Base-by-base conservation (phyloP, 2,329 filamentous ascomycete genomes). In the Lasiodiplodia sp. region DNA sequence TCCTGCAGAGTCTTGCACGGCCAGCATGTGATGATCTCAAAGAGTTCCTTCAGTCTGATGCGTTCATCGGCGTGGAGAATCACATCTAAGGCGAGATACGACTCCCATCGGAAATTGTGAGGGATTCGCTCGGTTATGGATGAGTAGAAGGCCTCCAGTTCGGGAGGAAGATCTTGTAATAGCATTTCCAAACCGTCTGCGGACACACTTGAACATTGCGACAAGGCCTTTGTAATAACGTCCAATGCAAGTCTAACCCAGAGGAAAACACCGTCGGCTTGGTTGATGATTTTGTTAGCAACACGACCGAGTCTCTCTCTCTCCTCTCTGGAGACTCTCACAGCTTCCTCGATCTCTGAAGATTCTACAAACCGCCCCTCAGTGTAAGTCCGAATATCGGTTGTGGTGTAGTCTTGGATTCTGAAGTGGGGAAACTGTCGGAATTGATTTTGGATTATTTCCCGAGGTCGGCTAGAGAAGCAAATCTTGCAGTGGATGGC, bases 381-480 rank as follows among this genome's bases (percentile, higher is more conserved):
- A 0, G 69, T 62, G 58, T 69, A 74, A 0, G 1, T 10, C 3
- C n/a, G 7, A 11, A 72, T 72, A 14, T 73, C 73, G 1, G 67
- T 31, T 4, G 25, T 12, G 14, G 70, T 73, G 3, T 72, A 28
- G 14, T 71, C 65, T 44, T 74, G 49, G 12, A 73, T 40, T 23
- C 44, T 57, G 6, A 72, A 64, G 21, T 51, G 58, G 8, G 21
- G 10, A n/a, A 31, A 57, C 1, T 47, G n/a, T 4, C 66, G 65
- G 31, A 71, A 71, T 18, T 65, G 63, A n/a, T 70, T 62, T 37
- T 72, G 67, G 47, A 74, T 71, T 2, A 38, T 34, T 5, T 65
- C 47, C 65, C 67, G 70, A 0, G 64, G 71, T 7, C 72, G 62
- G 40, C 71, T 73, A 4, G 72, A 70, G 2, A 73, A 28, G 40